A percentile compares a stretch with the other conserved stretches of the same genome.
phyloP scores from a whole-genome alignment of 805 yeast species.

The Pichia manshurica region DNA sequence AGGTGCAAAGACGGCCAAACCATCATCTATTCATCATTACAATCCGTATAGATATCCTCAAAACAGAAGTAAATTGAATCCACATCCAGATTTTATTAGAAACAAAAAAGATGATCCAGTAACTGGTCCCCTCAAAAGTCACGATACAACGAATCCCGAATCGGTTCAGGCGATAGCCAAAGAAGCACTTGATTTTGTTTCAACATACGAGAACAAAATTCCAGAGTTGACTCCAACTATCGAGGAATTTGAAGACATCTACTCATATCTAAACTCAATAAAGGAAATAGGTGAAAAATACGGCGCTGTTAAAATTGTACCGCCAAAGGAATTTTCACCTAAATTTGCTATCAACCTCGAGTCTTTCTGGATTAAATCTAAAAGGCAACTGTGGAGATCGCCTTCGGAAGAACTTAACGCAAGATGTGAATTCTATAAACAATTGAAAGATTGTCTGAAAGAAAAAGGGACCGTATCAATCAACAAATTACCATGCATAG shows the following conservation, averaged over 20 bases:
- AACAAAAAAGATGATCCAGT: conserved; percentile 13
- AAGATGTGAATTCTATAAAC: conserved; percentile 43
- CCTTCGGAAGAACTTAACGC: conserved; percentile 37
- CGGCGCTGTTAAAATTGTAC: conserved; percentile 73
- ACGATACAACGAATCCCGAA: not conserved
- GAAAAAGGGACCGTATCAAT: conserved; percentile 17
- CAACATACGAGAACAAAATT: conserved; percentile 18
- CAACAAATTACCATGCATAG: conserved; percentile 56
- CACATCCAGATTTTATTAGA: conserved; percentile 35
- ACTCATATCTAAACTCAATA: conserved; percentile 53
- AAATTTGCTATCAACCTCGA: conserved; percentile 37
- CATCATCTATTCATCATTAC: conserved; percentile 30
- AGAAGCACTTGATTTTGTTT: not conserved
- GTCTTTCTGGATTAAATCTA: conserved; percentile 46
- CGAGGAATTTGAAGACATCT: conserved; percentile 59
- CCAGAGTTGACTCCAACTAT: conserved; percentile 56
- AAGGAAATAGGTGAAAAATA: conserved; percentile 45
- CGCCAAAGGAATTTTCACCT: conserved; percentile 38
- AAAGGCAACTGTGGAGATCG: conserved; percentile 43
- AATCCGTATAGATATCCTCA: conserved; percentile 45
- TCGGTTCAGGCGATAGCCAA: not conserved
- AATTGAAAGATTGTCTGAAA: conserved; percentile 35
- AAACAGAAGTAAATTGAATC: conserved; percentile 37
- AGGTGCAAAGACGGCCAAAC: conserved; percentile 5
- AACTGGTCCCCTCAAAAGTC: not conserved